A percentile compares a stretch with the other conserved stretches of the same genome.
Evolutionary conservation across 768 basidiomycete genomes (phyloP).

Genomic region (Kockovaella imperatae): DNA sequence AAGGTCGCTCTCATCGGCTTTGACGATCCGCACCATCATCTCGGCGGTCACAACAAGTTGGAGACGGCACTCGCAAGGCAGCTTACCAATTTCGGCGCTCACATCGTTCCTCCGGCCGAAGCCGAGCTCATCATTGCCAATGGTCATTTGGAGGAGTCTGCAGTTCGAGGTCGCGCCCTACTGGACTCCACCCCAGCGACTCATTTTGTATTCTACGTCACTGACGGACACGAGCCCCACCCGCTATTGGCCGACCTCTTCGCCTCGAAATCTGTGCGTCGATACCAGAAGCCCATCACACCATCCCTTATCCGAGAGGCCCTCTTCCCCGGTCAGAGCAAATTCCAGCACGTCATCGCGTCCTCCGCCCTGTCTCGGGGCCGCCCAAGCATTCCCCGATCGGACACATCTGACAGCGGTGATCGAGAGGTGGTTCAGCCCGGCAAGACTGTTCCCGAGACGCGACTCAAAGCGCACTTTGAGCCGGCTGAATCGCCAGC

Average conservation of each 20-base stretch:
- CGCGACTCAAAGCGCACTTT: background rate
- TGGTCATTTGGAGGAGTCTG: conserved; percentile 21
- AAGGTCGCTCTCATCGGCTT: conserved; percentile 32
- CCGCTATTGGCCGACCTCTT: conserved; percentile 5
- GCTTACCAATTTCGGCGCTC: conserved; percentile 25
- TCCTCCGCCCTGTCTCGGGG: background rate
- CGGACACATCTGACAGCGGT: too few species aligned
- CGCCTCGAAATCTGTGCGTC: conserved; percentile 11
- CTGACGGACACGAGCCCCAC: conserved; percentile 20
- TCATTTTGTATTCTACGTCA: conserved; percentile 33
- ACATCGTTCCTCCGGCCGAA: conserved; percentile 14
- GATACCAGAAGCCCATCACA: conserved; percentile 28
- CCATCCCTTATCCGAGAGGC: conserved; percentile 33
- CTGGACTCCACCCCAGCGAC: conserved; percentile 10
- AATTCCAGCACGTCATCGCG: background rate
- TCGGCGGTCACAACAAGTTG: conserved; percentile 6
- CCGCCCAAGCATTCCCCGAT: background rate
- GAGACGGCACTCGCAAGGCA: conserved; percentile 20
- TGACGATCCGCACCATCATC: conserved; percentile 1
- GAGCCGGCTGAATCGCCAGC: background rate
- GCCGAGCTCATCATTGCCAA: conserved; percentile 35
- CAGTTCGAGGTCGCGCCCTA: conserved; percentile 4
- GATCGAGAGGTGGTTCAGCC: too few species aligned
- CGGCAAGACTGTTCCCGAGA: too few species aligned
- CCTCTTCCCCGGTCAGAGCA: conserved; percentile 19